Evolutionary conservation across 345 rosid species (phyloP).

Genomic region (Erodium maritimum): DNA sequence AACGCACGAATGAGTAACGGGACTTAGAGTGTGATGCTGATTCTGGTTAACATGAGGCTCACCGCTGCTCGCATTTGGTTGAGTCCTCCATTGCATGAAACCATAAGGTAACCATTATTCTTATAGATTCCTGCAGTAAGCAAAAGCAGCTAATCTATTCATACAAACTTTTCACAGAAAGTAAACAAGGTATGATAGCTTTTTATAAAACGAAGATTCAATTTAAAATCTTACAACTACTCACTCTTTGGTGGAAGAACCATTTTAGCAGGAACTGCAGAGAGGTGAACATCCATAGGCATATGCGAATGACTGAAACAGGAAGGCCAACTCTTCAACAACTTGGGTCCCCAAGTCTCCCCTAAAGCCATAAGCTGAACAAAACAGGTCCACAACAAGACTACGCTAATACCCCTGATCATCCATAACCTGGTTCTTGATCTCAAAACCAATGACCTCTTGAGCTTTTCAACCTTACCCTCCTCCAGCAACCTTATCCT

Average conservation of each 20-base stretch:
- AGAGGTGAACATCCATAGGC: conserved; percentile 20
- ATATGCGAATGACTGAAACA: conserved; percentile 44
- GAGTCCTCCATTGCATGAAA: conserved; percentile 98
- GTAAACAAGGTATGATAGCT: too few species aligned
- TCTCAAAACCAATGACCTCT: conserved; percentile 40
- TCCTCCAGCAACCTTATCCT: conserved; percentile 42
- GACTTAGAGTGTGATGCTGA: neutral
- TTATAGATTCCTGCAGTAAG: conserved; percentile 53
- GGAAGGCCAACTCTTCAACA: conserved; percentile 81
- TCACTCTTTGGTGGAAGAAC: conserved; percentile 76
- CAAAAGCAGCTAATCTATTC: neutral
- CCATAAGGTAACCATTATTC: conserved; percentile 87
- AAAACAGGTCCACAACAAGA: conserved; percentile 65
- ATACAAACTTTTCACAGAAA: too few species aligned
- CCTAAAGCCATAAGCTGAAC: conserved; percentile 67
- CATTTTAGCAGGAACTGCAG: conserved; percentile 40
- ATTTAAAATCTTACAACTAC: too few species aligned
- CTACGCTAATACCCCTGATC: conserved; percentile 47
- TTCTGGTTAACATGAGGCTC: conserved; percentile 19
- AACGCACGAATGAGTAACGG: conserved; percentile 9
- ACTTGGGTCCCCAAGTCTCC: conserved; percentile 76
- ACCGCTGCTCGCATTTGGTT: conserved; percentile 99
- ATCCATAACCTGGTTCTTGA: conserved; percentile 67
- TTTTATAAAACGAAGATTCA: too few species aligned
- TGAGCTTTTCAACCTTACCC: conserved; percentile 44